Conservation (phyloP, 306 rosid genomes). For the Rosa rugosa region DNA sequence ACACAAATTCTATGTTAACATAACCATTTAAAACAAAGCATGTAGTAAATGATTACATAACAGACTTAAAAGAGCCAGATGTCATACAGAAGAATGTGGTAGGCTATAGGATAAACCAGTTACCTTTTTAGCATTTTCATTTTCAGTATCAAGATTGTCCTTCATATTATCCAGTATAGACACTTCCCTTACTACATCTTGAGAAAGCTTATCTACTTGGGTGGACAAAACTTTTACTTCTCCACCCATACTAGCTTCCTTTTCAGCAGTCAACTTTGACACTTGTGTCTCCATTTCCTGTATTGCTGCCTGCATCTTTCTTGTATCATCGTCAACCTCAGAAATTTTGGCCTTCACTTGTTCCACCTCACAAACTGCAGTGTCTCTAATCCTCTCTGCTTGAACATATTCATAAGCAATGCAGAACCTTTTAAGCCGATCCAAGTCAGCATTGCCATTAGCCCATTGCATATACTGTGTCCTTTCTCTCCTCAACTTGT, state of each 20-base stretch:
- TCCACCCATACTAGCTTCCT: conserved; percentile 89
- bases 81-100: conserved; percentile 2
- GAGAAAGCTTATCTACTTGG: conserved; percentile 67
- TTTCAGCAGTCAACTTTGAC: conserved; percentile 66
- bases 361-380: conserved; percentile 69
- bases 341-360: conserved; percentile 65
- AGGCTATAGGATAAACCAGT: conserved; percentile 16
- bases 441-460: conserved; percentile 92
- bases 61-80: conserved; percentile 12
- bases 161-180: conserved; percentile 68
- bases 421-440: conserved; percentile 84
- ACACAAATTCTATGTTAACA: conserved; percentile 22
- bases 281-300: conserved; percentile 75
- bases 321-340: conserved; percentile 56
- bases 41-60: neutral
- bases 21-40: conserved; percentile 8
- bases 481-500: conserved; percentile 92
- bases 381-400: conserved; percentile 73
- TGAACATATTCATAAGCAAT: conserved; percentile 76
- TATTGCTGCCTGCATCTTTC: conserved; percentile 45
- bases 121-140: conserved; percentile 71
- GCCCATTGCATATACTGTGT: conserved; percentile 98
- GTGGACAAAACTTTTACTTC: conserved; percentile 80
- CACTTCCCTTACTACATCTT: conserved; percentile 75
- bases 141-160: conserved; percentile 78